A percentile compares a stretch with the other conserved stretches of the same genome.
These are phyloP conservation scores for Perkinsus marinus DNA, from an alignment of 169 alveolate genomes.

Conservation along the genomic window DNA sequence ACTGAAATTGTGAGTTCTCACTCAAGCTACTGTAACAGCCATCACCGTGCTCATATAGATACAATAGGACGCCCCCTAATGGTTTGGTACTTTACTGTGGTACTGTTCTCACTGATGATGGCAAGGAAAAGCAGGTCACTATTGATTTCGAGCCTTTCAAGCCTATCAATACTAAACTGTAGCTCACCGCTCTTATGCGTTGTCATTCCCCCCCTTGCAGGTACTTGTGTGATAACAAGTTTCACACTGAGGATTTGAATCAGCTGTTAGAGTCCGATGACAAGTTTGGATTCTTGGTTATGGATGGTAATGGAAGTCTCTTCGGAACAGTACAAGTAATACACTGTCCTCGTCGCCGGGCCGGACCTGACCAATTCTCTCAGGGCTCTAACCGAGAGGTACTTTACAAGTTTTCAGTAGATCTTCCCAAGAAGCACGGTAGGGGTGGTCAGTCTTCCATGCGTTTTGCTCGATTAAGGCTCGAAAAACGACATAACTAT, in stretches of 20 bases:
- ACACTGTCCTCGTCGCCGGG: too few relatives aligned
- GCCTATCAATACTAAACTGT: constrained; percentile 86
- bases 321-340: constrained; percentile 90
- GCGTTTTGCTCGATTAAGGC: constrained; percentile 97
- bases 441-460: constrained; percentile 99
- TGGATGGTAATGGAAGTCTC: constrained; percentile 95
- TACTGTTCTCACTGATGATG: constrained; percentile 85
- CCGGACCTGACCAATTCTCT: too few relatives aligned
- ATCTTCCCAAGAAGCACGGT: constrained; percentile 96
- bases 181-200: too few relatives aligned
- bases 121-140: constrained; percentile 81
- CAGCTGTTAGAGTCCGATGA: constrained; percentile 80
- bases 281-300: constrained; percentile 91
- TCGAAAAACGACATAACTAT: constrained; percentile 95
- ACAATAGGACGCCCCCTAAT: constrained; percentile 90
- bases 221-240: constrained; percentile 88
- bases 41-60: too few relatives aligned
- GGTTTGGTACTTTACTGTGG: constrained; percentile 96
- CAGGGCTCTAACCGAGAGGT: constrained; percentile 28
- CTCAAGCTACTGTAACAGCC: not conserved
- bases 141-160: constrained; percentile 96
- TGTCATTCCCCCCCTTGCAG: too few relatives aligned
- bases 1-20: not conserved
- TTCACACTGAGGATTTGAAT: constrained; percentile 69
- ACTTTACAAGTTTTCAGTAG: constrained; percentile 83